Evolutionary conservation across 495 filamentous ascomycete species (phyloP).

Genomic region (Neurospora sp.): DNA sequence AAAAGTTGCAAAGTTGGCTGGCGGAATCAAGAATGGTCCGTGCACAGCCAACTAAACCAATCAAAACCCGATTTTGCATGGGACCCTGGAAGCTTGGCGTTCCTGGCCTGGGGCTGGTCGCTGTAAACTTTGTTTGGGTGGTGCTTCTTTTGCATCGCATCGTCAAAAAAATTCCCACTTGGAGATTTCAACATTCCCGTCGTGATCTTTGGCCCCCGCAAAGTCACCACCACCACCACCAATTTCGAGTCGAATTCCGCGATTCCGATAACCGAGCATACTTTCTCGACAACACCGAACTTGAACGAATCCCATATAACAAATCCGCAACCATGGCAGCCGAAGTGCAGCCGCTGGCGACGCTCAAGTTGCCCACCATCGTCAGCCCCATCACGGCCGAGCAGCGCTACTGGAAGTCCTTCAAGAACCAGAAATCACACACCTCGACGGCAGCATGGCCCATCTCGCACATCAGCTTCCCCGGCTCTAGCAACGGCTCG

Average conservation of each 20-base stretch:
- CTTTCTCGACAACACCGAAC: background rate
- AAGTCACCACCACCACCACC: background rate
- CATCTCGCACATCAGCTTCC: slow-evolving; percentile 81
- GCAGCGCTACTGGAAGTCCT: slow-evolving; percentile 85
- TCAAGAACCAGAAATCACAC: slow-evolving; percentile 77
- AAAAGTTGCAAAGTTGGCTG: background rate
- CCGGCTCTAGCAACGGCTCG: slow-evolving; percentile 35
- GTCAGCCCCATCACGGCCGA: slow-evolving; percentile 71
- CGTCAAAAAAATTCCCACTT: background rate
- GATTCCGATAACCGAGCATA: background rate
- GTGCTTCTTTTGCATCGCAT: background rate
- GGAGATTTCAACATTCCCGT: background rate
- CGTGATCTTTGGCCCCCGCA: background rate
- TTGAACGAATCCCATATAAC: background rate
- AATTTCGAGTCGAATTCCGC: background rate
- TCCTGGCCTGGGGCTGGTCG: background rate
- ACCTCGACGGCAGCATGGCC: slow-evolving; percentile 77
- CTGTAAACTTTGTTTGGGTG: background rate
- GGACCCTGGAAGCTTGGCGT: background rate
- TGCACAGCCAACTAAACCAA: background rate
- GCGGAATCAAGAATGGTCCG: background rate
- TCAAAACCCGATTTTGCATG: background rate
- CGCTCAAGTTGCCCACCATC: slow-evolving; percentile 70
- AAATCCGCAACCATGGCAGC: slow-evolving; percentile 64
- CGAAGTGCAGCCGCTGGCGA: slow-evolving; percentile 70